A percentile compares a stretch with the other conserved stretches of the same genome.
These are phyloP conservation scores for Chlamydomonas incerta DNA, from an alignment of 139 green algal species.

Conservation along the genomic window DNA sequence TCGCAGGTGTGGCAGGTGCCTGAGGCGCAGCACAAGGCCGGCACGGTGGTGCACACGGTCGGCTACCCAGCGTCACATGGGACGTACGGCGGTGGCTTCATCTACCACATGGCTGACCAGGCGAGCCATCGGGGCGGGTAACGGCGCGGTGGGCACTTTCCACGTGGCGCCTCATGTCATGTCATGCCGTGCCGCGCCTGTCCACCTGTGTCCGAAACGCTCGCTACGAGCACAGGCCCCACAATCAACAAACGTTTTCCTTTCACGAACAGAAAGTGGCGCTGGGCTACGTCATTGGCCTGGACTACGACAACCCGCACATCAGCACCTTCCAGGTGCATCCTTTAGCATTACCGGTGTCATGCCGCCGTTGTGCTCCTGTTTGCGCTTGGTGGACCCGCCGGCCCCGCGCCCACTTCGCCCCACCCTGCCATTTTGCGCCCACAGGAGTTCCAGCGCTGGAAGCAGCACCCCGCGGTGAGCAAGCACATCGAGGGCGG, in stretches of 20 bases:
- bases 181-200: no score
- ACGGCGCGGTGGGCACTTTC: no score
- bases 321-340: slow-evolving; percentile 74
- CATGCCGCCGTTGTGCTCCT: no score
- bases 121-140: no score
- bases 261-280: slow-evolving; percentile 60
- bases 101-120: slow-evolving; percentile 93
- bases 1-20: slow-evolving; percentile 65
- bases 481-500: slow-evolving; percentile 83
- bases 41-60: slow-evolving; percentile 87
- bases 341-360: no score
- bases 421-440: no score
- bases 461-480: slow-evolving; percentile 89
- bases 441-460: slow-evolving; percentile 89
- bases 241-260: no score
- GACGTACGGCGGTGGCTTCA: slow-evolving; percentile 90
- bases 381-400: no score
- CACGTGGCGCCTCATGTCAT: no score
- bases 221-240: no score
- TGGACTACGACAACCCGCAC: slow-evolving; percentile 94
- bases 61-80: slow-evolving; percentile 63
- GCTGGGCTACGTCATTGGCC: slow-evolving; percentile 85
- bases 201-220: no score
- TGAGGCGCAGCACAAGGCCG: slow-evolving; percentile 76
- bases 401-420: no score